Evolutionary conservation across 1,139 yeast genomes (phyloP).

Genomic region (Taphrina populina): DNA sequence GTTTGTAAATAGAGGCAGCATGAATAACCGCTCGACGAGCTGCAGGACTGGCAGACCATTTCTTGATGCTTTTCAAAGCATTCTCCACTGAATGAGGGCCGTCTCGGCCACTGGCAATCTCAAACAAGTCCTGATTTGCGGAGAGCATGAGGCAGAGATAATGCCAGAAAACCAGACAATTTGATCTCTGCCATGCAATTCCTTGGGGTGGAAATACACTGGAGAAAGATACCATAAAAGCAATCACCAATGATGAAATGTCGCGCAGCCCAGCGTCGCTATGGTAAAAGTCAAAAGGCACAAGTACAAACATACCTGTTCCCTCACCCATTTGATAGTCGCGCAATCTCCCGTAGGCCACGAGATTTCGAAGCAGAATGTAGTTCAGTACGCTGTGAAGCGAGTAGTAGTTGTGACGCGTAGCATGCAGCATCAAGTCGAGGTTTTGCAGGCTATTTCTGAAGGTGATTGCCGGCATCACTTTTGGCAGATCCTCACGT

Average conservation of each 20-base stretch:
- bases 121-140: slow-evolving; percentile 28
- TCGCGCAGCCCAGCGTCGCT: slow-evolving; percentile 13
- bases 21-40: slow-evolving; percentile 30
- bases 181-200: slow-evolving; percentile 21
- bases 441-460: slow-evolving; percentile 6
- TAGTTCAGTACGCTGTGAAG: slow-evolving; percentile 30
- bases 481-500: slow-evolving; percentile 8
- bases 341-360: slow-evolving; percentile 20
- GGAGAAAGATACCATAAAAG: slow-evolving; percentile 21
- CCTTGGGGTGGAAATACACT: slow-evolving; percentile 8
- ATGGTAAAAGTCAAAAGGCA: slow-evolving; percentile 19
- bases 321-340: slow-evolving; percentile 24
- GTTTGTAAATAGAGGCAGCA: slow-evolving; percentile 20
- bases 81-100: slow-evolving; percentile 20
- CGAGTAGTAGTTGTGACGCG: slow-evolving; percentile 25
- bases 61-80: slow-evolving; percentile 13
- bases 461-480: slow-evolving; percentile 22
- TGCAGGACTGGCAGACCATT: slow-evolving; percentile 23
- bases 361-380: slow-evolving; percentile 19
- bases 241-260: slow-evolving; percentile 18
- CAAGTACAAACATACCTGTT: slow-evolving; percentile 16
- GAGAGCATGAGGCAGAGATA: slow-evolving; percentile 18
- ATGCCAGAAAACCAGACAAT: slow-evolving; percentile 32
- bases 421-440: slow-evolving; percentile 17
- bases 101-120: slow-evolving; percentile 27